Evolutionary conservation across 257 asterid genomes (phyloP).

Genomic region (Przewalskia tangutica): DNA sequence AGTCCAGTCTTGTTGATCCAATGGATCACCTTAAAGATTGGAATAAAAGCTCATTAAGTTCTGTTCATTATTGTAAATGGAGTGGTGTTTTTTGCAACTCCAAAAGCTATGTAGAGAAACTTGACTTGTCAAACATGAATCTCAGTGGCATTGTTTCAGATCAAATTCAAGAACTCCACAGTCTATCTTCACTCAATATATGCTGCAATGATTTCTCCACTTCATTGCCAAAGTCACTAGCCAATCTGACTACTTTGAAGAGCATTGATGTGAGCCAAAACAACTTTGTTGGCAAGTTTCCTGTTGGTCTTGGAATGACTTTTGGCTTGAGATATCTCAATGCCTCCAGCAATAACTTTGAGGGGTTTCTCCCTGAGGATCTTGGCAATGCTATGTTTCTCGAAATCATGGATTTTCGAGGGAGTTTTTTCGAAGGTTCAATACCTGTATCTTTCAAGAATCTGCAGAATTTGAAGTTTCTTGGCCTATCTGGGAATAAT

Average conservation of each 20-base stretch:
- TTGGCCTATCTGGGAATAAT: slow-evolving; percentile 71
- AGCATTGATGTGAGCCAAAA: slow-evolving; percentile 58
- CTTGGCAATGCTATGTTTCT: slow-evolving; percentile 35
- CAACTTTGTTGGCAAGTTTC: slow-evolving; percentile 47
- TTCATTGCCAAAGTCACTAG: slow-evolving; percentile 28
- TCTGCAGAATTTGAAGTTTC: slow-evolving; percentile 42
- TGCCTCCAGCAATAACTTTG: slow-evolving; percentile 71
- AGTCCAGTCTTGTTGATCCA: slow-evolving; percentile 52
- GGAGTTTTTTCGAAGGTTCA: slow-evolving; percentile 65
- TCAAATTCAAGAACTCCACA: slow-evolving; percentile 27
- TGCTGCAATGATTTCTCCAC: slow-evolving; percentile 44
- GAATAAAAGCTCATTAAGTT: slow-evolving; percentile 13
- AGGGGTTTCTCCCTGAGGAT: slow-evolving; percentile 54
- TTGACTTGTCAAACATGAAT: slow-evolving; percentile 59
- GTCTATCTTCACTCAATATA: slow-evolving; percentile 31
- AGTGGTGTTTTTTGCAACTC: slow-evolving; percentile 53
- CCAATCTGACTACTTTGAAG: slow-evolving; percentile 32
- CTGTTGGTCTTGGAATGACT: slow-evolving; percentile 45
- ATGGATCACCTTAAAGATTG: slow-evolving; percentile 35
- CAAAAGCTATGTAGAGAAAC: slow-evolving; percentile 34
- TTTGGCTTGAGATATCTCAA: slow-evolving; percentile 31
- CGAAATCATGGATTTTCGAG: slow-evolving; percentile 54
- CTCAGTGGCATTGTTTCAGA: slow-evolving; percentile 52
- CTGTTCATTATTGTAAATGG: slow-evolving; percentile 49
- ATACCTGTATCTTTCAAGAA: slow-evolving; percentile 50